These are phyloP conservation scores for Zychaea mexicana DNA, from an alignment of 371 early-diverging fungal species.

Conservation along the genomic window DNA sequence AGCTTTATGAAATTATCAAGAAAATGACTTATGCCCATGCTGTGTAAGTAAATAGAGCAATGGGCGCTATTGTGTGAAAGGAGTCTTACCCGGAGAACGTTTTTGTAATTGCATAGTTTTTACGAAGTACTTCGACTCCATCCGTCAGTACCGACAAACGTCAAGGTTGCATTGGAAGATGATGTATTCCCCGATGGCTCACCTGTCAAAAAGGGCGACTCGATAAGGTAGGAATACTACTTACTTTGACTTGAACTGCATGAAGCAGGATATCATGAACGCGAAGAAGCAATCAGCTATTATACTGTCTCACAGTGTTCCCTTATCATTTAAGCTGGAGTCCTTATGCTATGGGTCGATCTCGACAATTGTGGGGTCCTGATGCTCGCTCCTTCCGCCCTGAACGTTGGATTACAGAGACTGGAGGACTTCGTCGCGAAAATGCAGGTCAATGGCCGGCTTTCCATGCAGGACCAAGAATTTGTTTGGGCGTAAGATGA, in stretches of 20 bases:
- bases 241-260: too few relatives aligned
- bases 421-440: slow-evolving; percentile 29
- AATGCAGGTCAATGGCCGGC: slow-evolving; percentile 36
- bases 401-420: slow-evolving; percentile 52
- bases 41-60: slow-evolving; percentile 39
- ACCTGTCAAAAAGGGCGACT: slow-evolving; percentile 55
- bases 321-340: too few relatives aligned
- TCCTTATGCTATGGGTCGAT: slow-evolving; percentile 57
- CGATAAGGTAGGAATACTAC: slow-evolving; percentile 49
- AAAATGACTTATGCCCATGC: slow-evolving; percentile 59
- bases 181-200: slow-evolving; percentile 74
- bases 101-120: slow-evolving; percentile 16
- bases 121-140: slow-evolving; percentile 71
- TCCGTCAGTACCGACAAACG: slow-evolving; percentile 71
- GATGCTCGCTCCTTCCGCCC: slow-evolving; percentile 62
- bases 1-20: slow-evolving; percentile 45
- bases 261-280: too few relatives aligned
- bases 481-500: slow-evolving; percentile 17
- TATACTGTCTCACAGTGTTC: too few relatives aligned
- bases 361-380: slow-evolving; percentile 57
- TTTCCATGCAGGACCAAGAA: slow-evolving; percentile 59
- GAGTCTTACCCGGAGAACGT: too few relatives aligned
- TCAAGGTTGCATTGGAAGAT: slow-evolving; percentile 67
- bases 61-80: too few relatives aligned
- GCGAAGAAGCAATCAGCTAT: too few relatives aligned